Evolutionary conservation across 768 basidiomycete genomes (phyloP), one percentile per base, ranked within the genome.

Genomic region (Pisolithus albus): DNA sequence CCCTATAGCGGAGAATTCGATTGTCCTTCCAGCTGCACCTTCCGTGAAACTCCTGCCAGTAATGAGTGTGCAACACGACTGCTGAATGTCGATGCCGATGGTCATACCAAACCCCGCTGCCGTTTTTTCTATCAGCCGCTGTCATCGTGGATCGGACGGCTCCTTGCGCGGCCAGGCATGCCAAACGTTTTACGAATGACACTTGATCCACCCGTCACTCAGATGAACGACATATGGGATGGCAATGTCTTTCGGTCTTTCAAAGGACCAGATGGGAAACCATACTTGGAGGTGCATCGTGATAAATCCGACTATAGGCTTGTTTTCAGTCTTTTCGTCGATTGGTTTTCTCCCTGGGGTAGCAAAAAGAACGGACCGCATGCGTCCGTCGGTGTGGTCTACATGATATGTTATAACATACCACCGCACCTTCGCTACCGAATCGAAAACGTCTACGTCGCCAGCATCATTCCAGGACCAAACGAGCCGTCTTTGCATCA

Each of bases 371-470:
- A 65, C 47, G 66, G 66, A 16, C 60, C 65, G 41, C 53, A 43
- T 1, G 56, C 43, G 5, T 64, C 62, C 1, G 46, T 56, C 21
- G 64, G 66, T 1, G 58, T 57, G 2, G 61, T 75, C 3, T 67
- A 65, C 19, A 50, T 75, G 43, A 59, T 62, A 1, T 72, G 71
- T 49, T 47, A 72, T 10, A 73, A 73, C 46, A 59, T 45, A 24
- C 50, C 36, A 5, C 10, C 16, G n/a, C 49, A 61, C 13, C 51
- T 67, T 5, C 63, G 64, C 2, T 67, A 69, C 56, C 53, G 58
- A 24, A 58, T 55, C 0, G 64, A 72, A 40, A 72, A 77, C 54
- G 59, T 75, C 51, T 75, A 63, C 48, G 52, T 72, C 1, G 67
- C 64, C 47, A 46, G 50, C 13, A 30, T 5, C 51, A 65, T 13